Percentiles rank a stretch among this genome's conserved stretches.
phyloP scores from a whole-genome alignment of 2,329 filamentous ascomycete species.

The Periconia sp. region DNA sequence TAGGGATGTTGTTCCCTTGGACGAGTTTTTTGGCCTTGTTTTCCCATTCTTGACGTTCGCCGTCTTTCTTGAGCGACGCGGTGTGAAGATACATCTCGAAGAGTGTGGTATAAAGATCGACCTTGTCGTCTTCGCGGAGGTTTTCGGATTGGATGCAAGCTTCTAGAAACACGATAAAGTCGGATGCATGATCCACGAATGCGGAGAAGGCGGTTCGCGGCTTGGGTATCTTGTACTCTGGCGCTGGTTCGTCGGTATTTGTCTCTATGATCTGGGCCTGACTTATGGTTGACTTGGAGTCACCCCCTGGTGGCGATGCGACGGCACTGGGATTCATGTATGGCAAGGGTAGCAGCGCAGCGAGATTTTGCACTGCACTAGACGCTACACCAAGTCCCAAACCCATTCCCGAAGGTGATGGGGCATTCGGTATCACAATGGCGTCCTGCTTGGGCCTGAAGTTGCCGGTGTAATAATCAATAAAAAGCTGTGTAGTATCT shows the following conservation, averaged over 20 bases:
- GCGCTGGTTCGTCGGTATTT: slow-evolving; percentile 53
- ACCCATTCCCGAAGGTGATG: slow-evolving; percentile 47
- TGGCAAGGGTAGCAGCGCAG: slow-evolving; percentile 78
- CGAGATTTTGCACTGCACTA: slow-evolving; percentile 82
- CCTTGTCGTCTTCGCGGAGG: slow-evolving; percentile 72
- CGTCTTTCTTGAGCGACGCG: slow-evolving; percentile 73
- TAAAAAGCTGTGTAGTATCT: slow-evolving; percentile 83
- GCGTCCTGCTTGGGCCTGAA: slow-evolving; percentile 74
- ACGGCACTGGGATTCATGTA: slow-evolving; percentile 72
- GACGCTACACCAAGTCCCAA: slow-evolving; percentile 56
- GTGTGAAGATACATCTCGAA: slow-evolving; percentile 99
- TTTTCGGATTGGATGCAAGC: slow-evolving; percentile 74
- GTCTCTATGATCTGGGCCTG: slow-evolving; percentile 57
- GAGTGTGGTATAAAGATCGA: slow-evolving; percentile 88
- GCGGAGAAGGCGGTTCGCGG: slow-evolving; percentile 91
- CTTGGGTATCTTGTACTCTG: slow-evolving; percentile 75
- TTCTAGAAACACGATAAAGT: slow-evolving; percentile 92
- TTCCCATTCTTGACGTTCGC: slow-evolving; percentile 88
- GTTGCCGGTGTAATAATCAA: slow-evolving; percentile 89
- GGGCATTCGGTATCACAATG: slow-evolving; percentile 51
- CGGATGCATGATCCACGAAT: slow-evolving; percentile 89
- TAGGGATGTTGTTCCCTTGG: slow-evolving; percentile 72
- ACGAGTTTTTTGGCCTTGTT: slow-evolving; percentile 87
- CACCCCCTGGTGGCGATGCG: slow-evolving; percentile 56
- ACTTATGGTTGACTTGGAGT: slow-evolving; percentile 55